Conservation (phyloP, 306 rosid genomes). For the Prunus davidiana region DNA sequence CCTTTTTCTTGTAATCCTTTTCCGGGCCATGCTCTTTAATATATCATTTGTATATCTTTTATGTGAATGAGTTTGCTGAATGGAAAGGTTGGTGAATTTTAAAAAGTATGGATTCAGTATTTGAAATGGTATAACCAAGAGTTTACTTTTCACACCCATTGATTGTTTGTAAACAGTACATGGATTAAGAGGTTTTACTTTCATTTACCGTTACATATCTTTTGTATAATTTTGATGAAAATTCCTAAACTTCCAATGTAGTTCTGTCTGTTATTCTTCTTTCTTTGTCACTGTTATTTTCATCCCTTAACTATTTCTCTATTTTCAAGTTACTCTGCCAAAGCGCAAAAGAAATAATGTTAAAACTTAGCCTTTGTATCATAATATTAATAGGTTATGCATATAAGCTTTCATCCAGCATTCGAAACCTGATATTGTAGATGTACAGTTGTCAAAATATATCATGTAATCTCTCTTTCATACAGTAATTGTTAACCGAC, state of each 20-base stretch:
- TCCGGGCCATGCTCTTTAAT: neutral
- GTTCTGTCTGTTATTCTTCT: conserved; percentile 10
- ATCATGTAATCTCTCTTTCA: neutral
- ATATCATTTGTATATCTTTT: neutral
- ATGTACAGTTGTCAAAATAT: neutral
- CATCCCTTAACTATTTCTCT: neutral
- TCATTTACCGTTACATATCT: neutral
- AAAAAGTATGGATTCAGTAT: neutral
- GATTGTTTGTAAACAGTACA: neutral
- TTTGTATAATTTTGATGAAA: too few relatives aligned
- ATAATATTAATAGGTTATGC: neutral
- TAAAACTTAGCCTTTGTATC: neutral
- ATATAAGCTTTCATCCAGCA: neutral
- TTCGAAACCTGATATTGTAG: neutral
- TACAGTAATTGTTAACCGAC: neutral
- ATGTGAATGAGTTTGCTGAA: neutral
- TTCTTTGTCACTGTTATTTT: neutral
- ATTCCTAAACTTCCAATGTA: neutral
- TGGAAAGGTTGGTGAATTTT: neutral
- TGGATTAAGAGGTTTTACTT: neutral
- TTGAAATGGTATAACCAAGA: neutral
- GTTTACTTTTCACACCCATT: too few relatives aligned
- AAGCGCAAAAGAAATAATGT: neutral
- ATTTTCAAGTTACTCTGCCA: neutral
- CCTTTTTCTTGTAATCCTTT: neutral